phyloP scores from a whole-genome alignment of 1,139 yeast species.

The Citeromyces hawaiiensis region DNA sequence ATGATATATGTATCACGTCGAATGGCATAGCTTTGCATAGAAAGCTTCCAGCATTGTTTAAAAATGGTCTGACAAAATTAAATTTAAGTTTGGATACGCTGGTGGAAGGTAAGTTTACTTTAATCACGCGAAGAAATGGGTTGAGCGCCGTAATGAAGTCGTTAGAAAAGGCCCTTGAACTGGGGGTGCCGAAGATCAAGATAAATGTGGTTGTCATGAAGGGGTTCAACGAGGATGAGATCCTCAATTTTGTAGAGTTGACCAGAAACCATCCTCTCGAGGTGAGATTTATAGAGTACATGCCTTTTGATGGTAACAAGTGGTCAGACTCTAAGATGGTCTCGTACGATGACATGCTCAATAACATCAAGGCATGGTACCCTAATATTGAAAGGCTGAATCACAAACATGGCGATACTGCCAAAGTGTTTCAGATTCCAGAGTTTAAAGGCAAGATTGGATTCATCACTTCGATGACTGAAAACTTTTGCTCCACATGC shows the following conservation, averaged over 20 bases:
- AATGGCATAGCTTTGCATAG: conserved; percentile 34
- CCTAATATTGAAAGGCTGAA: conserved; percentile 9
- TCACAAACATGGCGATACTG: conserved; percentile 29
- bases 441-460: conserved; percentile 29
- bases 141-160: conserved; percentile 25
- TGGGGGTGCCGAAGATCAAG: conserved; percentile 29
- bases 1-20: conserved; percentile 33
- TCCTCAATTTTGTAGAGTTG: conserved; percentile 26
- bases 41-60: conserved; percentile 23
- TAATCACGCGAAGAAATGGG: conserved; percentile 35
- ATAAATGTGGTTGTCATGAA: conserved; percentile 33
- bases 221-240: conserved; percentile 34
- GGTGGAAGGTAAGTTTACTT: conserved; percentile 30
- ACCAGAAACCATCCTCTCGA: conserved; percentile 24
- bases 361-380: conserved; percentile 16
- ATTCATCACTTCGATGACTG: conserved; percentile 38
- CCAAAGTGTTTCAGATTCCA: conserved; percentile 24
- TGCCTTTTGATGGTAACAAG: conserved; percentile 41
- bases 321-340: conserved; percentile 30
- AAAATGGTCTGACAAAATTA: conserved; percentile 27
- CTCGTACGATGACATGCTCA: conserved; percentile 25
- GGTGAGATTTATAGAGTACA: conserved; percentile 37
- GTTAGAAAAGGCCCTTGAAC: conserved; percentile 24
- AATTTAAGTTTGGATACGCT: conserved; percentile 34
- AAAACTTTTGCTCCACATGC: conserved; percentile 33